Base-by-base conservation (phyloP, 768 basidiomycete genomes). In the Mycena vitilis region DNA sequence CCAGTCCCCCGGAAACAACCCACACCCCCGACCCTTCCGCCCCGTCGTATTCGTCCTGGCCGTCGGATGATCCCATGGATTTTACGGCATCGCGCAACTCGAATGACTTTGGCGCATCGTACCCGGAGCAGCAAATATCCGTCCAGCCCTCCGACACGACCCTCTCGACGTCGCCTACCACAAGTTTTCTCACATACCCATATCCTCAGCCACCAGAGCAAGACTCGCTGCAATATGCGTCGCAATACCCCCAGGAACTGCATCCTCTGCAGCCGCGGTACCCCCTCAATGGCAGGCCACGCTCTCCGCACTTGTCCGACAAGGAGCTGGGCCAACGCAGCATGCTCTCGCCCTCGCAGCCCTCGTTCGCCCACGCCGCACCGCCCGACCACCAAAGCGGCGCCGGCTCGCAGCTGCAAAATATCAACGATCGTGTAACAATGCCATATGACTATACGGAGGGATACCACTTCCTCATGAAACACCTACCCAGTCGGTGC, bases 381-480 rank as follows among this genome's bases (percentile, higher is more conserved):
- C 51, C 62, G 30, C 30, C 30, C 34, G 60, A 68, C n/a, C 52
- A 47, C 8, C 30, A 40, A 22, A 34, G 38, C 55, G 25, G 58
- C 22, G 59, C 59, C 20, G 69, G 77, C 37, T 83, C 82, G 5
- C 80, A 83, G 70, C 74, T 87, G 66, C 85, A 90, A 82, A 81
- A 86, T 82, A 80, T 93, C 83, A 81, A 85, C 83, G 84, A 88
- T 81, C 77, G 89, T 87, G 85, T 91, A 52, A 88, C 89, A 18
- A 84, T 87, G 75, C 93, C 95, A 6, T 97, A 95, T 76, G 95
- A 97, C 77, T 98, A 98, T 75, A 97, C 95, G 18, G 93, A 98
- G 82, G 95, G 95, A 23, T 98, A 98, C 77, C 97, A 98, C 78
- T 94, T 93, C 78, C 84, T 98, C 73, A 98, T 99, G 95, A 94